Evolutionary conservation across 176 grass and related monocot species (phyloP).

Genomic region (Bonia amplexicaulis): DNA sequence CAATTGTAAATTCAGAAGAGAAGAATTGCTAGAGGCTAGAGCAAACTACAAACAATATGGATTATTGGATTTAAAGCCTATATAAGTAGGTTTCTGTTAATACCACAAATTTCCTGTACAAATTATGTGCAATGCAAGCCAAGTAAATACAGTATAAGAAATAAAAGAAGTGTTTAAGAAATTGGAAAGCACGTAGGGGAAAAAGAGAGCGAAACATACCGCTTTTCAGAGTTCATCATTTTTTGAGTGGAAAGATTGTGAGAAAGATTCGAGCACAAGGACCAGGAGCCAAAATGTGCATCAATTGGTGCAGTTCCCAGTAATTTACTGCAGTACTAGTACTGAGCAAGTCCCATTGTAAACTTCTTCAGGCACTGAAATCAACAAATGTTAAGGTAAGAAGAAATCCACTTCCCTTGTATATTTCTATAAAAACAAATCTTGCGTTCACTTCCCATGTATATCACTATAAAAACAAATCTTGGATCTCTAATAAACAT

Average conservation of each 20-base stretch:
- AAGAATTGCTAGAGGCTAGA: neutral
- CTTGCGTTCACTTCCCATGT: neutral
- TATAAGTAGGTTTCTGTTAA: neutral
- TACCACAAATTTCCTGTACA: neutral
- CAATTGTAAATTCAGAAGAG: slow-evolving; percentile 3
- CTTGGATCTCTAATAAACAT: neutral
- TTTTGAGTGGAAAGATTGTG: slow-evolving; percentile 11
- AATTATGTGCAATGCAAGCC: neutral
- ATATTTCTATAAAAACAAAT: slow-evolving; percentile 15
- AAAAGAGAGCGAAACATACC: slow-evolving; percentile 21
- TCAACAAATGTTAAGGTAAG: neutral
- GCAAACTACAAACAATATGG: neutral
- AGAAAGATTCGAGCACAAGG: slow-evolving; percentile 5
- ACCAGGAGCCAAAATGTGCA: slow-evolving; percentile 10
- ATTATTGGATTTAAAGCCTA: neutral
- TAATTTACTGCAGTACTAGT: neutral
- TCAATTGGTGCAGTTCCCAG: neutral
- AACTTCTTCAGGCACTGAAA: slow-evolving; percentile 1
- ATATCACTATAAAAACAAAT: slow-evolving; percentile 2
- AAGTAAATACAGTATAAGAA: neutral
- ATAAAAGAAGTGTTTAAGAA: neutral
- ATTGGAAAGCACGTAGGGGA: neutral
- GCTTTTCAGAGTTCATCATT: slow-evolving; percentile 24
- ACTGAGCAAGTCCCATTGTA: neutral
- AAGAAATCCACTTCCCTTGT: slow-evolving; percentile 14